Evolutionary conservation across 1,284 basidiomycete genomes (phyloP), one percentile per base, ranked within the genome.

Genomic region (Tilletiaria anomala): DNA sequence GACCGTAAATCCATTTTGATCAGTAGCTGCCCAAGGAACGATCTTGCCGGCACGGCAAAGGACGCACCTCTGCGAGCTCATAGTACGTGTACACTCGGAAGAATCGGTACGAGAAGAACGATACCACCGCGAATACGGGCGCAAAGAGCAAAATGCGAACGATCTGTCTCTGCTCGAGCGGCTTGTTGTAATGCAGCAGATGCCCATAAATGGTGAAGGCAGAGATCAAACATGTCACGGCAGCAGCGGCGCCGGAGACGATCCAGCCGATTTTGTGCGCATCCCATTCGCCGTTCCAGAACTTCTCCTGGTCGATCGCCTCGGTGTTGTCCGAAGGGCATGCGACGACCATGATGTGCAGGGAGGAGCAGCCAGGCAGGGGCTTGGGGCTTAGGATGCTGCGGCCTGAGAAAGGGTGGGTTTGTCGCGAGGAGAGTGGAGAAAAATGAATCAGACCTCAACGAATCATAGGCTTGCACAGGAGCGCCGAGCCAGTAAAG

Each of bases 151-250:
- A 45, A n/a, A 70, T 66, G 8, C 70, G 51, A 36, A 64, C 52
- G 42, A 83, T 75, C 70, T 83, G 81, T 46, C 80, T 74, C 61
- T 83, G 81, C 62, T 83, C 78, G 22, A 69, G 67, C 5, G 72
- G 78, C 32, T 75, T 76, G 36, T 71, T 76, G 56, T 83, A 83
- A 61, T 76, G 76, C 50, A 78, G 31, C 80, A 57, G 20, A 41
- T 50, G 22, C 74, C 79, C 51, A 54, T 83, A 78, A 35, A 76
- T 48, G 21, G 41, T 50, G 45, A 41, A 48, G 2, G 48, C 26
- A n/a, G 48, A 33, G 21, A 50, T 31, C 5, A 39, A 12, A 17
- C 34, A 19, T 3, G 48, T 48, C n/a, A 50, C 21, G 21, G 69
- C 65, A 3, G 81, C 71, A 51, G 77, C 79, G 12, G 68, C 72